phyloP scores from a whole-genome alignment of 1,284 basidiomycete genomes.

The Mycena citricolor region DNA sequence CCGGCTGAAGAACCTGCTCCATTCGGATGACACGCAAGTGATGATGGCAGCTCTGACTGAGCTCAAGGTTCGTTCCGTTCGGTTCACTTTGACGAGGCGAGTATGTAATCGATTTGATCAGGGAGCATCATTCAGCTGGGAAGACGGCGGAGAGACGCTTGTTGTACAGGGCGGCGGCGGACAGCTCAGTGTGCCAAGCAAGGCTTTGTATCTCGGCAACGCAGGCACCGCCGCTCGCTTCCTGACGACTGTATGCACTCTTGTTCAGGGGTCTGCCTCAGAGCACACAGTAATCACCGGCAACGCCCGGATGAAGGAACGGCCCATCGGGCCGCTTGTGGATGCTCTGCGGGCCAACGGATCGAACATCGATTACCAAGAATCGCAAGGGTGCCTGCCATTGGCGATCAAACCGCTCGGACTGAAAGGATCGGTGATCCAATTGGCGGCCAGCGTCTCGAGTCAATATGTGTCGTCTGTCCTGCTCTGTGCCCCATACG shows the following conservation, averaged over 20 bases:
- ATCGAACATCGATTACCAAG: conserved; percentile 76
- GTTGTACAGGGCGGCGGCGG: conserved; percentile 90
- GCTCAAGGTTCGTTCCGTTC: conserved; percentile 61
- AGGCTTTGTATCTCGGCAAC: conserved; percentile 95
- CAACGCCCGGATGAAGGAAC: conserved; percentile 98
- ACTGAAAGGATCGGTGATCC: conserved; percentile 80
- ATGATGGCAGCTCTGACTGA: conserved; percentile 96
- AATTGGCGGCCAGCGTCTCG: conserved; percentile 91
- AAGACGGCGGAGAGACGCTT: conserved; percentile 88
- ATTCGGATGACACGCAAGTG: conserved; percentile 98
- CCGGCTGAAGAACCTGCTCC: conserved; percentile 85
- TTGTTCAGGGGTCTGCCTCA: conserved; percentile 59
- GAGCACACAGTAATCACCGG: conserved; percentile 85
- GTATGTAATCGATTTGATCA: conserved; percentile 32
- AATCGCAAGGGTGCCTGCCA: conserved; percentile 84
- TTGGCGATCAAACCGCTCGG: conserved; percentile 86
- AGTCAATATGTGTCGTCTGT: conserved; percentile 99
- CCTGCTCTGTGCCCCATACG: conserved; percentile 95
- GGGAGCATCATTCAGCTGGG: conserved; percentile 85
- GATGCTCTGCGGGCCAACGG: conserved; percentile 87
- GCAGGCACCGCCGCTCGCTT: conserved; percentile 98
- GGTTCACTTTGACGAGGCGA: conserved; percentile 4
- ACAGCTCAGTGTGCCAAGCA: conserved; percentile 78
- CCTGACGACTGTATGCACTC: conserved; percentile 92
- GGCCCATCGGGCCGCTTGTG: conserved; percentile 93